Conservation (phyloP, 306 rosid species). For the Pyrus pyrifolia region DNA sequence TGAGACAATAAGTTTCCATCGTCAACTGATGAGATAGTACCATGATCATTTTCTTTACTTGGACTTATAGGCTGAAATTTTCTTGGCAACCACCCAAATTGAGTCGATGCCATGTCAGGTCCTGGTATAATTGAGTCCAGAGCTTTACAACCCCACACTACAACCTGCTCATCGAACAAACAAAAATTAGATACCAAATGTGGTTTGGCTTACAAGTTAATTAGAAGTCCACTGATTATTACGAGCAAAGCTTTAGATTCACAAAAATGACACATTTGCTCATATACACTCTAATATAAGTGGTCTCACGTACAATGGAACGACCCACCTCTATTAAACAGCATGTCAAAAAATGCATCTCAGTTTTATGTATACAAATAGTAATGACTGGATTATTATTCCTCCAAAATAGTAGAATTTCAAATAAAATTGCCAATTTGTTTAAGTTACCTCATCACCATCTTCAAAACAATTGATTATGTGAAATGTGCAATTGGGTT, state of each 20-base stretch:
- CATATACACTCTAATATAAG: too few species aligned
- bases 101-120: constrained; percentile 29
- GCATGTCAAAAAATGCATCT: too few species aligned
- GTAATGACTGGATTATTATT: background rate
- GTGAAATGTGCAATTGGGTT: constrained; percentile 61
- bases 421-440: background rate
- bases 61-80: background rate
- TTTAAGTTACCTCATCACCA: constrained; percentile 38
- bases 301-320: too few species aligned
- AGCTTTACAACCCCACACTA: constrained; percentile 71
- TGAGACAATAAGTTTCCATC: constrained; percentile 21
- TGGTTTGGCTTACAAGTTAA: background rate
- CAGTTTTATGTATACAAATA: too few species aligned
- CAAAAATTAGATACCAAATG: background rate
- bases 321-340: too few species aligned
- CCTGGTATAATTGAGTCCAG: constrained; percentile 49
- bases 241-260: too few species aligned
- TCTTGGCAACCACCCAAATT: constrained; percentile 24
- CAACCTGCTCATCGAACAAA: constrained; percentile 40
- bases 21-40: background rate
- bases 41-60: background rate
- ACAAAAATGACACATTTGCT: too few species aligned
- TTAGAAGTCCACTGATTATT: too few species aligned
- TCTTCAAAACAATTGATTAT: constrained; percentile 63
- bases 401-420: background rate